These are phyloP conservation scores for Capsella rubella DNA, from an alignment of 441 rosid species.

Conservation along the genomic window DNA sequence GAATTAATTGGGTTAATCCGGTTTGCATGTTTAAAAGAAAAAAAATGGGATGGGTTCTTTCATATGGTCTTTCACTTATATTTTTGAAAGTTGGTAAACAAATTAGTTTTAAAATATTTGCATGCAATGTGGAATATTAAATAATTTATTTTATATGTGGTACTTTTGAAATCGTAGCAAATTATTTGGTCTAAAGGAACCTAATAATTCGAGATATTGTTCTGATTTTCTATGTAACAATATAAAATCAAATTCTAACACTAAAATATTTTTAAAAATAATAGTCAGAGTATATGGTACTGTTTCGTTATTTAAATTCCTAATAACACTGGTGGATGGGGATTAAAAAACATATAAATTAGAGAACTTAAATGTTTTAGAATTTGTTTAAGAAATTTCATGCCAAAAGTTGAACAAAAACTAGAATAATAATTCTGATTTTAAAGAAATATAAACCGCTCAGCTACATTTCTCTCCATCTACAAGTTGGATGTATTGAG, in stretches of 20 bases:
- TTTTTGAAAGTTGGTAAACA: background rate
- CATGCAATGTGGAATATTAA: background rate
- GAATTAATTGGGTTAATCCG: too few relatives aligned
- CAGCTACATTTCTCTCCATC: background rate
- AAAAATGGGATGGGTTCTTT: too few relatives aligned
- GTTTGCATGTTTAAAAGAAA: too few relatives aligned
- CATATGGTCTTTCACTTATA: background rate
- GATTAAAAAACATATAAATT: background rate
- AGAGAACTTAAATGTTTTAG: background rate
- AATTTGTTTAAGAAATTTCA: background rate
- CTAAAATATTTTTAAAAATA: background rate
- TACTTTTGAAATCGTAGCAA: background rate
- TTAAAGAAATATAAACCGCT: background rate
- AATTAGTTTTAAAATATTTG: background rate
- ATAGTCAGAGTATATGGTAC: background rate
- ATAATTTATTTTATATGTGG: background rate
- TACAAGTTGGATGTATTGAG: background rate
- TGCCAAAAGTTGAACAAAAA: background rate
- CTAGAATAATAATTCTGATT: background rate
- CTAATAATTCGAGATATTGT: background rate
- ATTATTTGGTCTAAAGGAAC: background rate
- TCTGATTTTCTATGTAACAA: background rate
- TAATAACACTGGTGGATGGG: background rate
- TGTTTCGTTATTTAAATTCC: background rate
- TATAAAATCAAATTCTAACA: background rate